Conservation (phyloP, 495 filamentous ascomycete genomes). For the Daldinia concentrica region DNA sequence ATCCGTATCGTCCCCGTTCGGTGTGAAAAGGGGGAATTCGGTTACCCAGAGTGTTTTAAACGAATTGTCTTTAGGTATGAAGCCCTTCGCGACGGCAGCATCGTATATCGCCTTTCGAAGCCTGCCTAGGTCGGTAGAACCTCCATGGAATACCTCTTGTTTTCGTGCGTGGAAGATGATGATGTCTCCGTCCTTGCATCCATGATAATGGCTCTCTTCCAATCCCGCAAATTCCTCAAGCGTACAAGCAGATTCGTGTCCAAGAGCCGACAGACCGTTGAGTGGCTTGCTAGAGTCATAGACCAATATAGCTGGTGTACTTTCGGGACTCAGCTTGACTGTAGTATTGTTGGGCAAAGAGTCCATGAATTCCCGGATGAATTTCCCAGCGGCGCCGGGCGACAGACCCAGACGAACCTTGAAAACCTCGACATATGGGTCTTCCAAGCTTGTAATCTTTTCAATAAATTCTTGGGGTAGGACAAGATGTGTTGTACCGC, state of each 20-base stretch:
- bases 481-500: conserved; percentile 60
- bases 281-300: conserved; percentile 75
- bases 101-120: conserved; percentile 76
- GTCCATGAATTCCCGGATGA: conserved; percentile 75
- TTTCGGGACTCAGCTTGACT: conserved; percentile 71
- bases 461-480: conserved; percentile 71
- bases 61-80: conserved; percentile 62
- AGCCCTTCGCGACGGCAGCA: conserved; percentile 65
- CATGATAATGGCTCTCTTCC: conserved; percentile 29
- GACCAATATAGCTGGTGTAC: conserved; percentile 79
- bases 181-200: conserved; percentile 71
- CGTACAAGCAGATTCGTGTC: conserved; percentile 66
- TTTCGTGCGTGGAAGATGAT: conserved; percentile 82
- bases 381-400: conserved; percentile 59
- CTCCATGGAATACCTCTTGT: conserved; percentile 65
- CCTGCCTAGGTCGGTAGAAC: conserved; percentile 82
- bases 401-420: conserved; percentile 59
- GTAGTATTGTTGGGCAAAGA: conserved; percentile 59
- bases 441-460: conserved; percentile 71
- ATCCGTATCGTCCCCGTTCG: conserved; percentile 58
- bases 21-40: conserved; percentile 91
- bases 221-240: conserved; percentile 30
- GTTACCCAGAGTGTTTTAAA: conserved; percentile 84
- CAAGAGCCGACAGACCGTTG: conserved; percentile 75
- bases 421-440: conserved; percentile 77